Conservation (phyloP, 2,329 filamentous ascomycete species). For the Neophaeococcomyces aloes region DNA sequence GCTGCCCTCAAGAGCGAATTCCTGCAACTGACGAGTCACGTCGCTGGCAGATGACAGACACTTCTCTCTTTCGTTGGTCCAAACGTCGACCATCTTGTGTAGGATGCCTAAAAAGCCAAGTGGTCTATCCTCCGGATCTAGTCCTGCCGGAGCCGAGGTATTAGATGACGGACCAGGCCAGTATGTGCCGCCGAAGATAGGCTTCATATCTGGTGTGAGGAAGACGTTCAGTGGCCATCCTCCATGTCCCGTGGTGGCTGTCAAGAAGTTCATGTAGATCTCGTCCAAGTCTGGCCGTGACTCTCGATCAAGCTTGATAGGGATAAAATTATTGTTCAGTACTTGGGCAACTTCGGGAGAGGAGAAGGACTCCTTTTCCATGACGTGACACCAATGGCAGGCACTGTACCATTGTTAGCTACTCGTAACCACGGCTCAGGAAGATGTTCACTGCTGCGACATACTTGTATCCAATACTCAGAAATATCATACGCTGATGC, state of each 20-base stretch:
- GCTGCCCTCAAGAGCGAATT: conserved; percentile 82
- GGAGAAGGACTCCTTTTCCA: conserved; percentile 84
- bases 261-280: conserved; percentile 97
- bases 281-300: conserved; percentile 88
- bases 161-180: conserved; percentile 69
- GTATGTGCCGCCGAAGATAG: conserved; percentile 92
- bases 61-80: conserved; percentile 72
- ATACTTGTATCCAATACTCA: conserved; percentile 91
- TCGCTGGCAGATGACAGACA: conserved; percentile 76
- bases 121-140: conserved; percentile 40
- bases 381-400: conserved; percentile 66
- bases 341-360: conserved; percentile 69
- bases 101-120: conserved; percentile 77
- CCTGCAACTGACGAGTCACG: conserved; percentile 67
- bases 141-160: conserved; percentile 30
- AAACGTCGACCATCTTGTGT: conserved; percentile 62
- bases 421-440: not conserved
- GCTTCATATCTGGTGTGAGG: conserved; percentile 81
- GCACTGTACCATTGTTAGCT: not conserved
- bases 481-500: conserved; percentile 79
- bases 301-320: conserved; percentile 86
- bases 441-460: conserved; percentile 26
- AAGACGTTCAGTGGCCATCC: conserved; percentile 98
- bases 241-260: conserved; percentile 78
- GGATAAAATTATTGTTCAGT: conserved; percentile 79